Base-by-base conservation (phyloP, 768 basidiomycete genomes). In the Suillus bovinus region DNA sequence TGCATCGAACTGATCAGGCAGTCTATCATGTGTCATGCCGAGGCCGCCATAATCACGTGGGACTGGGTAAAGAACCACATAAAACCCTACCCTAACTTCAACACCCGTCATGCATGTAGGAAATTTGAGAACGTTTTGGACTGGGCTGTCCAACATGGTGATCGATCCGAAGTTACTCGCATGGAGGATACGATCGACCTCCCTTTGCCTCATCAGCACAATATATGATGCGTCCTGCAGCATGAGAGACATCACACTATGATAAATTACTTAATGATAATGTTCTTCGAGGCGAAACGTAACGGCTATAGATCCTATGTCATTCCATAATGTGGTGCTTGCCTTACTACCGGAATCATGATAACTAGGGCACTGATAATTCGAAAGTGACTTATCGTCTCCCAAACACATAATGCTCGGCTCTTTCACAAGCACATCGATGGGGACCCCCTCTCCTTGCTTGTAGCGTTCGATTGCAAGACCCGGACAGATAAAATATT, bases 1-100 rank as follows among this genome's bases (percentile, higher is more conserved):
- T 65, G 64, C 38, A 3, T 65, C 38, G 64, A 65, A 29, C 24
- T 49, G 33, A 34, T 63, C 38, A 52, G 64, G 20, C 61, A 65
- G 58, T 22, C 44, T 46, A 22, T 46, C 2, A 24, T 22, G 44
- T 46, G 44, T 6, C 10, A 22, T 46, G 22, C 44, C 5, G 44
- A 46, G 22, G 44, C 22, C 11, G 22, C 5, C 2, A 13, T 14
- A 22, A 46, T 46, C 20, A 22, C 20, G 2, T 65, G 62, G 58
- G 53, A 65, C 54, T 65, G 64, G 64, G 39, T 65, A 11, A 52
- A 38, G 38, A 47, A 31, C 6, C 34, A 33, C n/a, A 22, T 2
- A 2, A 22, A 14, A 10, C 50, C 60, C 31, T 61, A 53, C 24
- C 47, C 47, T 27, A 38, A 61, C 29, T 55, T 52, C 49, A 55